Evolutionary conservation across 75 land plant species (phyloP), one percentile per base, ranked within the genome.

Genomic region (Selaginella moellendorffii): DNA sequence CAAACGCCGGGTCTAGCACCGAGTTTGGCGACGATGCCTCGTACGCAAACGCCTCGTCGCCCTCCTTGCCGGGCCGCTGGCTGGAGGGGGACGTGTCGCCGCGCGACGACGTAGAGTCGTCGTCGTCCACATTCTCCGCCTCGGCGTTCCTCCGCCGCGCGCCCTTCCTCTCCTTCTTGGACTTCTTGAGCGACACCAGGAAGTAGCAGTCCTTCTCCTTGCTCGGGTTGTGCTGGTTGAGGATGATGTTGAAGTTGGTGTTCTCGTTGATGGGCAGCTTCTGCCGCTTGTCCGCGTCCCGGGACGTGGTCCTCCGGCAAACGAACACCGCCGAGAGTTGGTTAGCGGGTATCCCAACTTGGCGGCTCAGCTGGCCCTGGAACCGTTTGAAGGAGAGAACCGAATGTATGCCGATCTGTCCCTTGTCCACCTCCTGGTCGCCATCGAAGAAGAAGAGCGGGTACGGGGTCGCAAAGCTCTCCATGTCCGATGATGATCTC

Each of bases 371-470:
- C 19, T 74, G 19, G 18, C 71, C 65, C 67, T 77, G 86, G 63
- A 88, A 77, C 14, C 63, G 29, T 80, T 80, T 85, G 79, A 71
- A 83, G 2, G 69, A 56, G 24, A 74, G 59, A 56, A 73, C 63
- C 12, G 96, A 74, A 65, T 79, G 67, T 2, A 89, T 67, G 1
- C 72, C 70, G 24, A 89, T 69, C 24, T 73, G 26, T 5, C 91
- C 96, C 72, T 81, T 76, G 66, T 82, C 69, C 46, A 70, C 75
- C 54, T 81, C 82, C 51, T 63, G 63, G 54, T 83, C 91, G n/a
- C 96, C 96, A 64, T 89, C 91, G 72, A 62, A 75, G 68, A 86
- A 86, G 18, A 75, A 60, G 52, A 86, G 81, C 28, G 80, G 84
- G 53, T 86, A 76, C 10, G 78, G 56, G 0, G 86, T 69, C 24